A percentile compares a stretch with the other conserved stretches of the same genome.
These are phyloP conservation scores for Aschersonia sp. DNA, from an alignment of 2,329 filamentous ascomycete species.

Conservation along the genomic window DNA sequence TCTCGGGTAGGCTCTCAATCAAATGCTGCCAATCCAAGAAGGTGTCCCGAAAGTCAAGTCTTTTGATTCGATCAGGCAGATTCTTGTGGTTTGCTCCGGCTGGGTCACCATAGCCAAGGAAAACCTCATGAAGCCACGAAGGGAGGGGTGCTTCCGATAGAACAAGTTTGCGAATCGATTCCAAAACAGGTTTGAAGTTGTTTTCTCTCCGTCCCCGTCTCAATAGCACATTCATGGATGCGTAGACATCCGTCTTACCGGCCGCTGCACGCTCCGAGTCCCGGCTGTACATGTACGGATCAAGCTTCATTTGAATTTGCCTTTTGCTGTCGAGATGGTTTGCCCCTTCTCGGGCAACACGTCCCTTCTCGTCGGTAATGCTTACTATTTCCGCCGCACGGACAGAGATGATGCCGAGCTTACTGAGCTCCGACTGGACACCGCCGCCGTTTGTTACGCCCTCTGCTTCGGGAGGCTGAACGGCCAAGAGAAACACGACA, in stretches of 20 bases:
- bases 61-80: slow-evolving; percentile 61
- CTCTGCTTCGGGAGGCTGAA: slow-evolving; percentile 46
- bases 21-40: slow-evolving; percentile 94
- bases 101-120: slow-evolving; percentile 92
- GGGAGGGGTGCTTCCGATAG: slow-evolving; percentile 76
- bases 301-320: slow-evolving; percentile 67
- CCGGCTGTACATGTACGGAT: slow-evolving; percentile 60
- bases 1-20: slow-evolving; percentile 76
- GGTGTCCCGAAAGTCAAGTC: slow-evolving; percentile 82
- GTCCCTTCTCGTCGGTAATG: slow-evolving; percentile 73
- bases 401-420: slow-evolving; percentile 53
- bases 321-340: slow-evolving; percentile 52
- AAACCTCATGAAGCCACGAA: slow-evolving; percentile 89
- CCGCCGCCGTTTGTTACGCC: slow-evolving; percentile 36
- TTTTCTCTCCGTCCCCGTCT: slow-evolving; percentile 80
- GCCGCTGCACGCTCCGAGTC: slow-evolving; percentile 53
- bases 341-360: slow-evolving; percentile 47
- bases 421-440: slow-evolving; percentile 34
- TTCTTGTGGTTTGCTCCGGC: slow-evolving; percentile 75
- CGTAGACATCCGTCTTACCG: slow-evolving; percentile 68
- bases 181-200: slow-evolving; percentile 88
- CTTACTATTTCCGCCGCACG: slow-evolving; percentile 77
- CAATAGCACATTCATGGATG: slow-evolving; percentile 71
- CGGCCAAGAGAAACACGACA: slow-evolving; percentile 71
- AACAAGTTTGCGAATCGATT: slow-evolving; percentile 78